phyloP scores from a whole-genome alignment of 345 rosid species.

The Dipteronia dyeriana region DNA sequence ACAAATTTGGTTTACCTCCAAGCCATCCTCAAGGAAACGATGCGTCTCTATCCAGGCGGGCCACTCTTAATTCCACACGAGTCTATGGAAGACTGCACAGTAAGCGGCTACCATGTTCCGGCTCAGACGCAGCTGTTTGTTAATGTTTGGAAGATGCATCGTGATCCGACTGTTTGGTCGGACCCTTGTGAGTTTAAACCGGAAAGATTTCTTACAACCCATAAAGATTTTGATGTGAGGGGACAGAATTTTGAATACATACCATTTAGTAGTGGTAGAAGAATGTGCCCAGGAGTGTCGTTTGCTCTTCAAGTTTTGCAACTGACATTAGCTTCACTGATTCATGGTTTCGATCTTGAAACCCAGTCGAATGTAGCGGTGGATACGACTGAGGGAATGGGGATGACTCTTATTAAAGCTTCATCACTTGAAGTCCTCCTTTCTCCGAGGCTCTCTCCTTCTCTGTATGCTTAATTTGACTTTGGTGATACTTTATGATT shows the following conservation, averaged over 20 bases:
- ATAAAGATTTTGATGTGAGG: conserved; percentile 24
- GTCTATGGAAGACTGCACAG: conserved; percentile 22
- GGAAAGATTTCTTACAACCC: conserved; percentile 30
- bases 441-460: conserved; percentile 30
- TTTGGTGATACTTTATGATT: background rate
- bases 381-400: conserved; percentile 24
- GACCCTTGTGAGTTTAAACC: conserved; percentile 33
- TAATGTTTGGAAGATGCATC: conserved; percentile 32
- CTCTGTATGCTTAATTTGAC: background rate
- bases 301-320: conserved; percentile 30
- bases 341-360: conserved; percentile 33
- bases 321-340: conserved; percentile 26
- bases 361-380: conserved; percentile 21
- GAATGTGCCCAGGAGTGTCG: conserved; percentile 38
- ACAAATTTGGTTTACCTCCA: conserved; percentile 32
- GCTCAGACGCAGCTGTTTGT: conserved; percentile 26
- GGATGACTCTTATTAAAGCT: conserved; percentile 20
- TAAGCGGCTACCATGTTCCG: conserved; percentile 25
- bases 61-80: conserved; percentile 30
- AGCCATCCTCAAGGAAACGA: conserved; percentile 40
- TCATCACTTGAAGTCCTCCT: conserved; percentile 34
- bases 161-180: conserved; percentile 33
- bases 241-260: conserved; percentile 30
- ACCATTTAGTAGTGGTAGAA: conserved; percentile 38
- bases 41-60: conserved; percentile 30